Base-by-base conservation (phyloP, 129 eudicot genomes). In the Gnaphalium uliginosum region DNA sequence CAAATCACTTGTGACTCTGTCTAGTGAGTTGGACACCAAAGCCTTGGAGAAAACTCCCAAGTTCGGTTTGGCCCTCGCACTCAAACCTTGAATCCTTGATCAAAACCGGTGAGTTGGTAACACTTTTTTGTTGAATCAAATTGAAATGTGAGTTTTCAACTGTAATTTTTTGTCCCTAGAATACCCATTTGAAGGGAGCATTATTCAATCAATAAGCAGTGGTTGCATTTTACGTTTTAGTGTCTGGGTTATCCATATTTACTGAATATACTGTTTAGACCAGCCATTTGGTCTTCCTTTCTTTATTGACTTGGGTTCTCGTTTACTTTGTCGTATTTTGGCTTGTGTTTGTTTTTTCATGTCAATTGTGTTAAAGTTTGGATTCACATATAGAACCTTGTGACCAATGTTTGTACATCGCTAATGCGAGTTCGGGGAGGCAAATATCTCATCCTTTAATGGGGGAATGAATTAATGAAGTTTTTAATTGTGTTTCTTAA, bases 41-140 rank as follows among this genome's bases (percentile, higher is more conserved):
- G 89, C 98, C 76, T 75, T 89, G 91, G 98, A 89, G 32, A 86
- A 83, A 85, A 88, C 94, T 63, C 96, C 96, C 21, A 89, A 64
- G 84, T 92, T 92, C 9, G 96, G 98, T 29, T 68, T 92, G 78
- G 87, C 92, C 11, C 89, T 92, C 26, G 94, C 92, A 50, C 87
- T 92, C 22, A 86, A 83, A 82, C 94, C 95, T 82, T 92, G 89
- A 86, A 83, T 81, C 94, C 95, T 82, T 92, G 89, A 89, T 68
- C 46, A 77, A 14, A 62, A 26, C 51, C n/a, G 30, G 70, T 43
- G 21, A 61, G 64, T 60, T 32, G 22, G 18, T 70, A 29, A 41
- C 67, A 27, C 32, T n/a, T 54, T 75, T 29, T 46, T 75, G 71
- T 62, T 74, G 76, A 51, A 26, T 54, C 72, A 54, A 72, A 11